Percentiles rank a stretch among this genome's conserved stretches.
These are phyloP conservation scores for Fusarium sp. DNA, from an alignment of 2,329 filamentous ascomycete genomes.

Conservation along the genomic window DNA sequence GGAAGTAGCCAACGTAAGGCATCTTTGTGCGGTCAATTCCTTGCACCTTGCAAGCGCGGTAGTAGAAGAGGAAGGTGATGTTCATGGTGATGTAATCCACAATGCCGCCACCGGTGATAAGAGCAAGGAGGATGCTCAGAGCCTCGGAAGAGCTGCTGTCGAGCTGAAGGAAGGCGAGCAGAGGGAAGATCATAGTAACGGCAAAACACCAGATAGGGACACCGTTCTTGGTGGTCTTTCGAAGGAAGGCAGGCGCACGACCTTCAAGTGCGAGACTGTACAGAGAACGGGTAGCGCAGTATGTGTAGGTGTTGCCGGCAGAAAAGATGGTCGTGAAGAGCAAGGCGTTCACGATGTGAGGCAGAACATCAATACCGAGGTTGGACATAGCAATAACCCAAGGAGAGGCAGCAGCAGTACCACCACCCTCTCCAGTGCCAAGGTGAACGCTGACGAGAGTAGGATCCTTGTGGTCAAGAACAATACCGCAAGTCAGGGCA, in stretches of 20 bases:
- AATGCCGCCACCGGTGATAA: conserved; percentile 62
- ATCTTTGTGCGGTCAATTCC: conserved; percentile 58
- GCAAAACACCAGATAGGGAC: conserved; percentile 66
- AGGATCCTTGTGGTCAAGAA: conserved; percentile 15
- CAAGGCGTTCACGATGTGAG: conserved; percentile 67
- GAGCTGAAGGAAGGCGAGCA: conserved; percentile 61
- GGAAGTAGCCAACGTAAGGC: conserved; percentile 63
- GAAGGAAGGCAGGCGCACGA: conserved; percentile 64
- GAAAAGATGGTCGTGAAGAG: conserved; percentile 60
- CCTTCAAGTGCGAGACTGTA: conserved; percentile 68
- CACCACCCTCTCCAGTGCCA: not conserved
- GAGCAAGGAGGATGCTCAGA: conserved; percentile 60
- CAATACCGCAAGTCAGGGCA: conserved; percentile 36
- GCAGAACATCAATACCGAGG: conserved; percentile 58
- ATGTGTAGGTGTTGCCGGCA: conserved; percentile 50
- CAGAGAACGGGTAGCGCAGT: conserved; percentile 64
- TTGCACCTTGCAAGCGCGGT: conserved; percentile 65
- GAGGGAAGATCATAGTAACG: conserved; percentile 62
- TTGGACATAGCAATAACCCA: conserved; percentile 44
- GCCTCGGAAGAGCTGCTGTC: conserved; percentile 57
- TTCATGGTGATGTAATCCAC: conserved; percentile 68
- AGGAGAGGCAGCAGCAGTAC: conserved; percentile 34
- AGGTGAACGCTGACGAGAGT: conserved; percentile 27
- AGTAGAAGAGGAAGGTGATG: conserved; percentile 69
- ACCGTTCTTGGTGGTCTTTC: conserved; percentile 66